Conservation (phyloP, 805 yeast genomes). For the Lipomyces lipofer region DNA sequence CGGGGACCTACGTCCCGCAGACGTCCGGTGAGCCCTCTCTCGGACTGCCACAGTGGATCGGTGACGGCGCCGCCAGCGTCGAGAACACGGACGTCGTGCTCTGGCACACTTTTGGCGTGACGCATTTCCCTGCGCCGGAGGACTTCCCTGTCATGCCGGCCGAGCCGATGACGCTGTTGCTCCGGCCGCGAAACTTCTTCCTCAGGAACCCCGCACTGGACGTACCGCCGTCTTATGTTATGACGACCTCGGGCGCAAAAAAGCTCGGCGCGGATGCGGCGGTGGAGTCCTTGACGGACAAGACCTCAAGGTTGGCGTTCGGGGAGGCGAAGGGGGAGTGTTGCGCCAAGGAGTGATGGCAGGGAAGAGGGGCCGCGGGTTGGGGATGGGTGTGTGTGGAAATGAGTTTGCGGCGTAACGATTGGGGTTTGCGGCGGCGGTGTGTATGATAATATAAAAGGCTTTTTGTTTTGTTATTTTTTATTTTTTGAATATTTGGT, state of each 20-base stretch:
- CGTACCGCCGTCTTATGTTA: slow-evolving; percentile 52
- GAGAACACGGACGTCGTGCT: slow-evolving; percentile 67
- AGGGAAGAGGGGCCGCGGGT: too few species aligned
- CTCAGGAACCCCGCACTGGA: slow-evolving; percentile 75
- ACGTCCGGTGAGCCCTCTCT: slow-evolving; percentile 38
- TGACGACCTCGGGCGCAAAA: slow-evolving; percentile 24
- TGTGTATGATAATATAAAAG: too few species aligned
- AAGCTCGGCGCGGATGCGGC: slow-evolving; percentile 7
- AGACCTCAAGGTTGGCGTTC: slow-evolving; percentile 23
- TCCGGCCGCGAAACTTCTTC: slow-evolving; percentile 80
- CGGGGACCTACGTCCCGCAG: slow-evolving; percentile 52
- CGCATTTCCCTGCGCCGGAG: slow-evolving; percentile 87
- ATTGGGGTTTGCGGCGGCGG: too few species aligned
- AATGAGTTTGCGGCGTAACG: too few species aligned
- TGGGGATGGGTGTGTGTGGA: too few species aligned
- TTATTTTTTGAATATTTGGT: too few species aligned
- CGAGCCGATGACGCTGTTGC: slow-evolving; percentile 70
- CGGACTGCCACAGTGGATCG: slow-evolving; percentile 40
- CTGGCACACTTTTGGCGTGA: slow-evolving; percentile 81
- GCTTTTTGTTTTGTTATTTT: too few species aligned
- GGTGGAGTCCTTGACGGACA: slow-evolving; percentile 25
- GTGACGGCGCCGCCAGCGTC: slow-evolving; percentile 37
- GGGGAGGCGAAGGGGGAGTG: too few species aligned
- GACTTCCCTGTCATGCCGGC: slow-evolving; percentile 90
- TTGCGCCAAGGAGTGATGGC: too few species aligned